A percentile compares a stretch with the other conserved stretches of the same genome.
Conservation (phyloP, 768 basidiomycete species). For the Coprinopsis strossmayeri region DNA sequence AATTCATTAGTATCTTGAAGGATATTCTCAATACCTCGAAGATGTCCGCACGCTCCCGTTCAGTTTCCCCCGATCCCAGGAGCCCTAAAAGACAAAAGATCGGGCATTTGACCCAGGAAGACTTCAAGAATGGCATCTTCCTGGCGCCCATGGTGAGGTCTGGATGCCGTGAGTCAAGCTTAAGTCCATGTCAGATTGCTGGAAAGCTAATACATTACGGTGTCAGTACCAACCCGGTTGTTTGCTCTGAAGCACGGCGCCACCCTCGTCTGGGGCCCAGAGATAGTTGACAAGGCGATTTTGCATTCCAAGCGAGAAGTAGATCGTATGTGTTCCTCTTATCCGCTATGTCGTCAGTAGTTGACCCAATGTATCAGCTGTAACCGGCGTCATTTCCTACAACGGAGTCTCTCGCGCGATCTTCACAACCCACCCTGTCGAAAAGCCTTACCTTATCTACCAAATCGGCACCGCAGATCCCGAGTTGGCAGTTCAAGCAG, state of each 20-base stretch:
- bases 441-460: constrained; percentile 91
- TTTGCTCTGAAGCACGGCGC: constrained; percentile 91
- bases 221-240: constrained; percentile 77
- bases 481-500: constrained; percentile 87
- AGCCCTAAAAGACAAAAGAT: constrained; percentile 48
- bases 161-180: constrained; percentile 65
- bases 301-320: constrained; percentile 77
- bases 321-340: constrained; percentile 59
- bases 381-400: constrained; percentile 84
- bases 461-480: constrained; percentile 92
- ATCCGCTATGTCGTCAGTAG: neutral
- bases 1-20: constrained; percentile 1
- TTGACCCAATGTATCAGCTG: constrained; percentile 36
- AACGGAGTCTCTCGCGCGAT: constrained; percentile 79
- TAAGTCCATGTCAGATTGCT: neutral
- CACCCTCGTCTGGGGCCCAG: constrained; percentile 92
- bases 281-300: constrained; percentile 95
- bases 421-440: constrained; percentile 89
- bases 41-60: constrained; percentile 51
- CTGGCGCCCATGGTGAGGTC: constrained; percentile 99
- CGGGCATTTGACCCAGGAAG: constrained; percentile 56
- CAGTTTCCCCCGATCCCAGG: constrained; percentile 42
- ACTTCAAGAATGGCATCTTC: constrained; percentile 86
- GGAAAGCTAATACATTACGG: neutral
- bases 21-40: constrained; percentile 3